Evolutionary conservation across 176 grass and related monocot species (phyloP).

Genomic region (Avena insularis): DNA sequence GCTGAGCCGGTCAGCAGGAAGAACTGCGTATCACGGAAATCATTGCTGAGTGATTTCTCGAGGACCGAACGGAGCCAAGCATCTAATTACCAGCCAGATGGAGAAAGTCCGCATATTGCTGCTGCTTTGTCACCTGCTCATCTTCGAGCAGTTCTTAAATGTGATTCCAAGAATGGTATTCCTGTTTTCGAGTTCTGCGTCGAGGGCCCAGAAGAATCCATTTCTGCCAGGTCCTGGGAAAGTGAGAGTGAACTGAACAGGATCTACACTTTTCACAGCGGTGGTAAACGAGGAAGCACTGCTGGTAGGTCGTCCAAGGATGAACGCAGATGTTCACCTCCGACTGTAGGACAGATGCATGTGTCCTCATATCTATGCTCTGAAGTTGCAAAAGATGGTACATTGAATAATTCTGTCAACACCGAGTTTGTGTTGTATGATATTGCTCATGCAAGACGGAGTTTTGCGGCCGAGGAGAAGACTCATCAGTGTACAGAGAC

Average conservation of each 20-base stretch:
- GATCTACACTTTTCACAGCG: slow-evolving; percentile 89
- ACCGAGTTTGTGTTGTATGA: slow-evolving; percentile 88
- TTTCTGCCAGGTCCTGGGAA: slow-evolving; percentile 92
- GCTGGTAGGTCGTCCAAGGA: slow-evolving; percentile 68
- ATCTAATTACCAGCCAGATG: slow-evolving; percentile 39
- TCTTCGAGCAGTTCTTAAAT: slow-evolving; percentile 77
- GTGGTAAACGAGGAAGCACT: slow-evolving; percentile 59
- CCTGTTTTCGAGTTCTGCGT: slow-evolving; percentile 66
- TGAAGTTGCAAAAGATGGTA: slow-evolving; percentile 72
- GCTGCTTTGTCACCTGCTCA: slow-evolving; percentile 71
- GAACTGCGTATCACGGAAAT: slow-evolving; percentile 56
- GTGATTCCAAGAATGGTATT: slow-evolving; percentile 65
- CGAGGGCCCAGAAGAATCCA: slow-evolving; percentile 63
- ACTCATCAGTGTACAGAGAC: slow-evolving; percentile 50
- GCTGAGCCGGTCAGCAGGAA: slow-evolving; percentile 22
- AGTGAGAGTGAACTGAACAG: slow-evolving; percentile 69
- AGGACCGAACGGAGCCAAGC: slow-evolving; percentile 51
- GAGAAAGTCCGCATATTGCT: slow-evolving; percentile 31
- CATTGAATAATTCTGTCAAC: slow-evolving; percentile 63
- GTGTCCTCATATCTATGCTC: slow-evolving; percentile 85
- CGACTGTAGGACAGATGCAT: slow-evolving; percentile 86
- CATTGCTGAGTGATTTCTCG: slow-evolving; percentile 74
- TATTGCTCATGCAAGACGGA: slow-evolving; percentile 73
- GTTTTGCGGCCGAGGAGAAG: slow-evolving; percentile 60
- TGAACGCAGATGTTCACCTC: slow-evolving; percentile 47